Conservation (phyloP, 2,329 filamentous ascomycete species). For the Neurospora sp. region DNA sequence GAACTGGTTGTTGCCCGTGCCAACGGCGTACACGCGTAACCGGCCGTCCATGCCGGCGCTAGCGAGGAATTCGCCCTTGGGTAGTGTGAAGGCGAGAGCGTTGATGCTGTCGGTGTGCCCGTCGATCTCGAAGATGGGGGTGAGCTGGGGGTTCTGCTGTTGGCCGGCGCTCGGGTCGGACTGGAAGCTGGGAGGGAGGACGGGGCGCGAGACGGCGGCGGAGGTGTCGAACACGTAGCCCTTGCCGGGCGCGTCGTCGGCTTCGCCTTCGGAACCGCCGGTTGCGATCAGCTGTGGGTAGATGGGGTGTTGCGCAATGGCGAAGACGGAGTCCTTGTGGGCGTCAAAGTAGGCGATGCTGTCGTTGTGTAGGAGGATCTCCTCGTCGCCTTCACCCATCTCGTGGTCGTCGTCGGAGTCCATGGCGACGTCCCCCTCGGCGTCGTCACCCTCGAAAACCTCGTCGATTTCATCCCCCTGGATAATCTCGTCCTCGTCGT, state of each 20-base stretch:
- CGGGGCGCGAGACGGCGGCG: slow-evolving; percentile 50
- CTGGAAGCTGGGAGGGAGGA: slow-evolving; percentile 61
- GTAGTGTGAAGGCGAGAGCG: slow-evolving; percentile 72
- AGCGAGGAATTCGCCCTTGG: slow-evolving; percentile 73
- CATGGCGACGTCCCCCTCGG: slow-evolving; percentile 63
- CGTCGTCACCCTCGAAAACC: slow-evolving; percentile 40
- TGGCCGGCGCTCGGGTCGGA: slow-evolving; percentile 44
- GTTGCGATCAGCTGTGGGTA: slow-evolving; percentile 72
- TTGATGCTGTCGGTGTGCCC: slow-evolving; percentile 91
- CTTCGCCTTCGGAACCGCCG: slow-evolving; percentile 59
- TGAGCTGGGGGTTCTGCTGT: slow-evolving; percentile 43
- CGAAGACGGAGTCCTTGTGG: slow-evolving; percentile 87
- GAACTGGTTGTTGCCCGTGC: slow-evolving; percentile 30
- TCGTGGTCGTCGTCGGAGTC: slow-evolving; percentile 56
- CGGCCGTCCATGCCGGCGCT: slow-evolving; percentile 82
- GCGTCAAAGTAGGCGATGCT: slow-evolving; percentile 84
- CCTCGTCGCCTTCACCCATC: slow-evolving; percentile 37
- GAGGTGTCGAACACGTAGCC: slow-evolving; percentile 77
- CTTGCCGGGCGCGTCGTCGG: slow-evolving; percentile 56
- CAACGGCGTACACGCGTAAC: slow-evolving; percentile 57
- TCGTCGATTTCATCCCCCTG: slow-evolving; percentile 69
- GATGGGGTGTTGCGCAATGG: slow-evolving; percentile 84
- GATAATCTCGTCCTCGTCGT: slow-evolving; percentile 62
- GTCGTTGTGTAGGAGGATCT: slow-evolving; percentile 81
- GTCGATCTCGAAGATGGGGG: slow-evolving; percentile 64